These are phyloP conservation scores for Hawksworthiomyces lignivorus DNA, from an alignment of 2,329 filamentous ascomycete genomes.

Conservation along the genomic window DNA sequence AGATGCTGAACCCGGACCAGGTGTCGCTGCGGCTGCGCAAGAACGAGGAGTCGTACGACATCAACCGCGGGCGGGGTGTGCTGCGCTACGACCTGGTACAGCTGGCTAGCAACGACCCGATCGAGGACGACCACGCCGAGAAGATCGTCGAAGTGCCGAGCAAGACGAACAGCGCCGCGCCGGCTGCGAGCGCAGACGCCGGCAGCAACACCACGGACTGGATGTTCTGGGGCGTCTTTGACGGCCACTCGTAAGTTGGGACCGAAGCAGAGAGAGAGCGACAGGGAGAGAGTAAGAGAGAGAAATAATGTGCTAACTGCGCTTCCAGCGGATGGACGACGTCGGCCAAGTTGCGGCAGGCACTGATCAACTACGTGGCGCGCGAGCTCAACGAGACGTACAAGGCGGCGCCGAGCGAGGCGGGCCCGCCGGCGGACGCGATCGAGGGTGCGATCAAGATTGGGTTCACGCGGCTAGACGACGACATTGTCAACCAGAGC, in stretches of 20 bases:
- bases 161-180: slow-evolving; percentile 31
- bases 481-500: slow-evolving; percentile 91
- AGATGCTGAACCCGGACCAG: slow-evolving; percentile 95
- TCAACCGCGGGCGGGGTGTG: slow-evolving; percentile 83
- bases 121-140: slow-evolving; percentile 96
- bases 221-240: slow-evolving; percentile 99
- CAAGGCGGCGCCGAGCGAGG: slow-evolving; percentile 54
- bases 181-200: too few species aligned
- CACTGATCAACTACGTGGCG: slow-evolving; percentile 85
- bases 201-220: slow-evolving; percentile 65
- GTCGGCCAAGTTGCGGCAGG: slow-evolving; percentile 88
- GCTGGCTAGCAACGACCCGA: slow-evolving; percentile 91
- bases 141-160: slow-evolving; percentile 89
- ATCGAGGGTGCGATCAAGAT: slow-evolving; percentile 89
- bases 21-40: slow-evolving; percentile 81
- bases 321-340: slow-evolving; percentile 92
- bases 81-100: slow-evolving; percentile 93
- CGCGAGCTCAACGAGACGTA: slow-evolving; percentile 90
- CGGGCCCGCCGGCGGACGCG: slow-evolving; percentile 65
- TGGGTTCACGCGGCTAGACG: slow-evolving; percentile 78
- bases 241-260: slow-evolving; percentile 77
- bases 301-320: too few species aligned
- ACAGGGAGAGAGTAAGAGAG: too few species aligned
- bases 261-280: too few species aligned
- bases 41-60: slow-evolving; percentile 85